phyloP scores from a whole-genome alignment of 305 asterid species.

The Fraxinus sp. region DNA sequence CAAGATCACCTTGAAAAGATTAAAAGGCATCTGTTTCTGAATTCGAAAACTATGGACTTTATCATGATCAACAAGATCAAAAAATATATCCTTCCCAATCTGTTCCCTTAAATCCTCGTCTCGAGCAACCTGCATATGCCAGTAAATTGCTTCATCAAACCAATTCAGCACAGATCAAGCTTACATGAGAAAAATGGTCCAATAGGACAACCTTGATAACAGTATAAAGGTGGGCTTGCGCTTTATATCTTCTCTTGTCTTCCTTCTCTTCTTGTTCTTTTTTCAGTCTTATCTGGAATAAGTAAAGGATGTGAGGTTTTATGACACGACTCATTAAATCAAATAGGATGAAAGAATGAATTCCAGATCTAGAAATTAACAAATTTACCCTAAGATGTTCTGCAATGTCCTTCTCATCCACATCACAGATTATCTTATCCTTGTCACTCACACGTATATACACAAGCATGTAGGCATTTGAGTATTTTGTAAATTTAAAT shows the following conservation, averaged over 20 bases:
- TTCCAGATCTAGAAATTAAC: conserved; percentile 18
- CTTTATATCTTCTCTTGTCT: conserved; percentile 89
- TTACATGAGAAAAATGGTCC: conserved; percentile 7
- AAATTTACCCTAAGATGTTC: conserved; percentile 41
- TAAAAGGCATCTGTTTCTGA: conserved; percentile 77
- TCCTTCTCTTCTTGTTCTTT: conserved; percentile 82
- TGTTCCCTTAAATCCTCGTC: conserved; percentile 87
- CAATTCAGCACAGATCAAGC: conserved; percentile 20
- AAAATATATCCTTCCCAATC: conserved; percentile 84
- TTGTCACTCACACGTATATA: conserved; percentile 93
- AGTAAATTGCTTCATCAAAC: conserved; percentile 23
- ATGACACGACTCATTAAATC: conserved; percentile 14
- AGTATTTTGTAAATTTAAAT: conserved; percentile 88
- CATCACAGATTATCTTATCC: conserved; percentile 94
- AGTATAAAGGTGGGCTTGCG: conserved; percentile 90
- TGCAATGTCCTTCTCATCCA: conserved; percentile 55
- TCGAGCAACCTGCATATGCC: conserved; percentile 70
- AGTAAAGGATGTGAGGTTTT: conserved; percentile 16
- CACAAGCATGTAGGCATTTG: conserved; percentile 99
- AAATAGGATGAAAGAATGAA: not conserved
- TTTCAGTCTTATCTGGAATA: conserved; percentile 70
- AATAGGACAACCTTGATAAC: conserved; percentile 67
- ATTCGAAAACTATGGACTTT: conserved; percentile 88
- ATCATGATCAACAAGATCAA: conserved; percentile 95
- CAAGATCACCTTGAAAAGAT: conserved; percentile 46